phyloP scores from a whole-genome alignment of 257 asterid species.

The Nicotiana tomentosiformis region DNA sequence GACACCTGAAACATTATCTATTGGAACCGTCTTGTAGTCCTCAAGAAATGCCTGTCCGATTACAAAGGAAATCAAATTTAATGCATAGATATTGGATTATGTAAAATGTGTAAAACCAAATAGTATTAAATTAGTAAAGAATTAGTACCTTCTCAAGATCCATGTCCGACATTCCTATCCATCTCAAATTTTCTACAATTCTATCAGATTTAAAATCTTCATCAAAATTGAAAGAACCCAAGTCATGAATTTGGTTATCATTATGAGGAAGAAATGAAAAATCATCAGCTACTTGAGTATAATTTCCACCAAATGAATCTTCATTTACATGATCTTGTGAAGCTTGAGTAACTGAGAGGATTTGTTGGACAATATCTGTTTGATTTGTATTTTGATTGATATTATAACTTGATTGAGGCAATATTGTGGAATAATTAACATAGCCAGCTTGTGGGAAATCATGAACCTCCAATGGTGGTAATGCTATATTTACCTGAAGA shows the following conservation, averaged over 20 bases:
- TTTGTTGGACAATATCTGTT: background rate
- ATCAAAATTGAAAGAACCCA: background rate
- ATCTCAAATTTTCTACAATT: slow-evolving; percentile 40
- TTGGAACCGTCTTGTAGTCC: slow-evolving; percentile 28
- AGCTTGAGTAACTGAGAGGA: background rate
- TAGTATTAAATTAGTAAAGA: background rate
- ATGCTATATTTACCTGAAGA: slow-evolving; percentile 9
- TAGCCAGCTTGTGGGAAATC: slow-evolving; percentile 13
- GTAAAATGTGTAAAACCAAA: no score
- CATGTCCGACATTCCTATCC: slow-evolving; percentile 55
- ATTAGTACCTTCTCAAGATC: slow-evolving; percentile 45
- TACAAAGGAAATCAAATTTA: background rate
- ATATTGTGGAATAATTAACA: background rate
- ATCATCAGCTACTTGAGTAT: background rate
- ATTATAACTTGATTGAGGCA: background rate
- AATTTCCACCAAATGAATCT: background rate
- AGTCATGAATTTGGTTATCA: background rate
- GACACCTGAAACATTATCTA: slow-evolving; percentile 22
- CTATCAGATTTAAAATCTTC: slow-evolving; percentile 6
- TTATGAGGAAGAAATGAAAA: background rate
- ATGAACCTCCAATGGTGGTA: slow-evolving; percentile 13
- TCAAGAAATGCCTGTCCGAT: slow-evolving; percentile 23
- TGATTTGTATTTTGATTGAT: background rate
- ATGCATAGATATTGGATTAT: no score
- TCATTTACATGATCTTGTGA: background rate